These are phyloP conservation scores for Glycine latifolia DNA, from an alignment of 306 rosid genomes.

Conservation along the genomic window DNA sequence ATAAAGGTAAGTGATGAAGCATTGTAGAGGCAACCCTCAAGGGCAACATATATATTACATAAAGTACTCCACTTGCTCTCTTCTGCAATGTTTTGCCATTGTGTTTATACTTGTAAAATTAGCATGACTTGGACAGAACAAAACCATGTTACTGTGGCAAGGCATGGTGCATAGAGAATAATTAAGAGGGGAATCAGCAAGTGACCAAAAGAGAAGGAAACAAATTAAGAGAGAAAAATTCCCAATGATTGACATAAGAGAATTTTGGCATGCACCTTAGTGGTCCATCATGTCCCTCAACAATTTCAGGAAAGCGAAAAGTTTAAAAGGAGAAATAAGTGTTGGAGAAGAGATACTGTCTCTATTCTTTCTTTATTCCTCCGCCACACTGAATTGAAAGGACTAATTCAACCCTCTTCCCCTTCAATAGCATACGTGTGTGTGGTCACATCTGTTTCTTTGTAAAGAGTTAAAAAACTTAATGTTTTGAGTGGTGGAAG, in stretches of 20 bases:
- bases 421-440: constrained; percentile 10
- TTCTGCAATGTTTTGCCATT: neutral
- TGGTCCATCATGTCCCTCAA: constrained; percentile 39
- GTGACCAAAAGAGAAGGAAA: constrained; percentile 47
- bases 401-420: constrained; percentile 25
- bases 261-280: constrained; percentile 47
- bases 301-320: constrained; percentile 41
- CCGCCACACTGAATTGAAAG: constrained; percentile 54
- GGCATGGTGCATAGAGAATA: constrained; percentile 60
- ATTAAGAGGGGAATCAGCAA: constrained; percentile 45
- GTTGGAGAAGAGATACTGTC: constrained; percentile 54
- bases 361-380: constrained; percentile 53
- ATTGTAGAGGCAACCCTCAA: constrained; percentile 9
- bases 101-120: neutral
- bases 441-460: constrained; percentile 58
- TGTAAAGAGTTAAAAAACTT: constrained; percentile 49
- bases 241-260: constrained; percentile 59
- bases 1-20: constrained; percentile 3
- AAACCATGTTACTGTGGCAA: constrained; percentile 9
- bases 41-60: neutral
- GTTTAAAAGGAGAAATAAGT: constrained; percentile 52
- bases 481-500: constrained; percentile 56
- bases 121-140: neutral
- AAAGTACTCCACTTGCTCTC: neutral
- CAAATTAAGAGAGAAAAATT: constrained; percentile 45